These are phyloP conservation scores for Akanthomyces muscarius DNA, from an alignment of 2,329 filamentous ascomycete species.

Conservation along the genomic window DNA sequence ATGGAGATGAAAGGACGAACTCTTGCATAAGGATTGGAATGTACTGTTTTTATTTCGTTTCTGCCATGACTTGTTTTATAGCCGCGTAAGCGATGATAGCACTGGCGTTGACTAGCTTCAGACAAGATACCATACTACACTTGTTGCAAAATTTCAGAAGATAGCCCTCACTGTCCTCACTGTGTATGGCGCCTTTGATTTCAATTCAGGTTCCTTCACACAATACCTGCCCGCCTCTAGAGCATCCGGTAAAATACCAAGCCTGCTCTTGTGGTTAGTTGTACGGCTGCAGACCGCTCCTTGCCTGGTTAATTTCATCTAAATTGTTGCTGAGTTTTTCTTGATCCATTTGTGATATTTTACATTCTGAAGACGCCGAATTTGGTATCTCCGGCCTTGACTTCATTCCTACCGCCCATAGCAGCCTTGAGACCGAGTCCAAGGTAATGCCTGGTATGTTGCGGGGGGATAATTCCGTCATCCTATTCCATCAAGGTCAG, in stretches of 20 bases:
- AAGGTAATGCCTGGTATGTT: conserved; percentile 69
- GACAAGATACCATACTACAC: conserved; percentile 11
- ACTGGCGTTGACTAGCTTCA: conserved; percentile 11
- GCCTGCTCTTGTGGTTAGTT: neutral
- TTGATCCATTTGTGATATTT: conserved; percentile 1
- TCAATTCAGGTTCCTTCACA: neutral
- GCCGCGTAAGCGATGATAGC: conserved; percentile 5
- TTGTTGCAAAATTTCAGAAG: conserved; percentile 2
- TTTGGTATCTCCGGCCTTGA: conserved; percentile 58
- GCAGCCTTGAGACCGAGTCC: conserved; percentile 70
- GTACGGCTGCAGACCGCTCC: neutral
- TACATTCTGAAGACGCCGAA: conserved; percentile 86
- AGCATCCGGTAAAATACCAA: too few species aligned
- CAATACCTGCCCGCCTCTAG: neutral
- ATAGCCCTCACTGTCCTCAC: neutral
- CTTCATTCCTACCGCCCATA: conserved; percentile 61
- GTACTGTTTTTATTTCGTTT: conserved; percentile 14
- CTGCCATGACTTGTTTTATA: conserved; percentile 10
- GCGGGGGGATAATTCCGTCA: conserved; percentile 74
- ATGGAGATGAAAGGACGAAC: neutral
- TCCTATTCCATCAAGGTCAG: conserved; percentile 43
- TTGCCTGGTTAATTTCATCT: neutral
- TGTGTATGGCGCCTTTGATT: neutral
- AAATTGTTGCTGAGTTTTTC: neutral
- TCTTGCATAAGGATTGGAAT: conserved; percentile 17